A percentile compares a stretch with the other conserved stretches of the same genome.
These are phyloP conservation scores for Lanmaoa pseudosensibilis DNA, from an alignment of 768 basidiomycete species.

Conservation along the genomic window DNA sequence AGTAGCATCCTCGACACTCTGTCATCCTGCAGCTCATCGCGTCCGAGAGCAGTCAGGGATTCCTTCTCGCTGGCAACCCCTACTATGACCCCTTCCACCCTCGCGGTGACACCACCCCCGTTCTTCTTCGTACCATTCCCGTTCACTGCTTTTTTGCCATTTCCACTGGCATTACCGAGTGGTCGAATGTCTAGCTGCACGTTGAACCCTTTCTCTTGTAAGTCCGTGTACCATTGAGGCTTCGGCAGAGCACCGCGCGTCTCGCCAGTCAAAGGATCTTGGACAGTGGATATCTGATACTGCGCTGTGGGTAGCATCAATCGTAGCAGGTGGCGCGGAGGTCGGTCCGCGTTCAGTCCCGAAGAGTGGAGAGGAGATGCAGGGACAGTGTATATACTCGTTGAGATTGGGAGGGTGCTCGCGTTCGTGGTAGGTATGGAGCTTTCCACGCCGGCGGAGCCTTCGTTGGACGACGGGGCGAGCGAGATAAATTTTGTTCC, in stretches of 20 bases:
- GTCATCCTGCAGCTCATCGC: constrained; percentile 77
- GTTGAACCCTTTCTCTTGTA: constrained; percentile 60
- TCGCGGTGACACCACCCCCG: constrained; percentile 14
- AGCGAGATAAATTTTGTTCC: constrained; percentile 38
- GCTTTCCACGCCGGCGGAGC: not conserved
- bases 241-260: constrained; percentile 55
- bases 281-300: constrained; percentile 70
- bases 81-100: constrained; percentile 40
- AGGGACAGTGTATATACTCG: constrained; percentile 73
- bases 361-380: constrained; percentile 81
- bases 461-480: constrained; percentile 15
- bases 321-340: constrained; percentile 72
- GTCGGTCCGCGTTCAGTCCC: constrained; percentile 49
- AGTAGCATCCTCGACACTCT: constrained; percentile 63
- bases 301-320: constrained; percentile 81
- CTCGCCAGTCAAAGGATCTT: constrained; percentile 80
- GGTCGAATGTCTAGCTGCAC: constrained; percentile 60
- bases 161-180: constrained; percentile 32
- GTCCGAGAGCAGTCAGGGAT: constrained; percentile 64
- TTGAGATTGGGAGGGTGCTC: constrained; percentile 50
- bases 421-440: not conserved
- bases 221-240: constrained; percentile 70
- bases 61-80: constrained; percentile 73
- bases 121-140: constrained; percentile 9
- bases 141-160: constrained; percentile 1